A percentile compares a stretch with the other conserved stretches of the same genome.
Conservation (phyloP, 305 asterid species). For the Plantago lanceolata region DNA sequence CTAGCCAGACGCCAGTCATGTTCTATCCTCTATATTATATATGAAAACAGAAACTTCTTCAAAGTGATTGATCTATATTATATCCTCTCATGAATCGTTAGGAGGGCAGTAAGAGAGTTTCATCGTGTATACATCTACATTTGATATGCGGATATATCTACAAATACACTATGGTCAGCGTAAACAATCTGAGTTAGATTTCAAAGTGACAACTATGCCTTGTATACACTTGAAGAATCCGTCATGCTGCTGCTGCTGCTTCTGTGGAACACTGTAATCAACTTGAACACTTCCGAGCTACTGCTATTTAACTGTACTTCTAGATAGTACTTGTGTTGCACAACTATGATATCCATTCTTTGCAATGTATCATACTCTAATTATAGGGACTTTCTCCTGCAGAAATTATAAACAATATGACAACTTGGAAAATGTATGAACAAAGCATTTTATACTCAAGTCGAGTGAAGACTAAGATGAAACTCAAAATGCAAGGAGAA, state of each 20-base stretch:
- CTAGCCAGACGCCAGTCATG: too few species aligned
- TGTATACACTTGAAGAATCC: neutral
- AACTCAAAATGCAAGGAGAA: too few species aligned
- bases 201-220: neutral
- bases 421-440: slow-evolving; percentile 5
- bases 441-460: neutral
- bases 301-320: neutral
- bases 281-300: too few species aligned
- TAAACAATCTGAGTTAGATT: neutral
- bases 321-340: neutral
- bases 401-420: slow-evolving; percentile 16
- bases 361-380: slow-evolving; percentile 24
- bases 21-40: too few species aligned
- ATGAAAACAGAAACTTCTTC: too few species aligned
- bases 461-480: neutral
- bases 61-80: neutral
- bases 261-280: neutral
- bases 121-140: neutral
- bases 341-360: too few species aligned
- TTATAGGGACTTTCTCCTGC: slow-evolving; percentile 70
- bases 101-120: too few species aligned
- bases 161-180: neutral
- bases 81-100: too few species aligned
- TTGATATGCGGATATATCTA: neutral
- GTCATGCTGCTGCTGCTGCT: neutral